Conservation (phyloP, 139 green algal genomes). For the Tetradesmus lagerheimii region DNA sequence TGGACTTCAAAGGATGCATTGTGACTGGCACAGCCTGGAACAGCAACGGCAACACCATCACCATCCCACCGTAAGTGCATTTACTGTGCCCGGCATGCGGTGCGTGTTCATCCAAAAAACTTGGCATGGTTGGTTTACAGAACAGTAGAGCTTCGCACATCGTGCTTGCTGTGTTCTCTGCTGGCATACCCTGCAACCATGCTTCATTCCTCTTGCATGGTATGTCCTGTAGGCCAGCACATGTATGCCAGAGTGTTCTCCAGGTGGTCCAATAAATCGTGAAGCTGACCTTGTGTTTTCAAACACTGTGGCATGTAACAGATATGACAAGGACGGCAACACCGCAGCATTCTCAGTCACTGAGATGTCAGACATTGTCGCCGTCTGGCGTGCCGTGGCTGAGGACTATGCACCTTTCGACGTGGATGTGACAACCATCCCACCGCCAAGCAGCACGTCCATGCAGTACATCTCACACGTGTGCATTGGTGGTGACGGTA, state of each 20-base stretch:
- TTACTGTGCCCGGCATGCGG: no score
- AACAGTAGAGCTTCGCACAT: no score
- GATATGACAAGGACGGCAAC: constrained; percentile 25
- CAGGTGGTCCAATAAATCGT: no score
- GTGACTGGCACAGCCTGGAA: constrained; percentile 9
- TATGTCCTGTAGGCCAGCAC: no score
- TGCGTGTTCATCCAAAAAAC: no score
- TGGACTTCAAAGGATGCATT: neutral
- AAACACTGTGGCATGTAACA: no score
- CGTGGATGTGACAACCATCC: constrained; percentile 37
- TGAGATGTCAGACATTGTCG: constrained; percentile 32
- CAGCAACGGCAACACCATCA: neutral
- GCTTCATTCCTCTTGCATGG: no score
- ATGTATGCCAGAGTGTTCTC: no score
- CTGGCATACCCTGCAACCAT: no score
- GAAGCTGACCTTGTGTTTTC: no score
- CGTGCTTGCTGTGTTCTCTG: no score
- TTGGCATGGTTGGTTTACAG: no score
- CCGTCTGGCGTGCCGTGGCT: constrained; percentile 25
- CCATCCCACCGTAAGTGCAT: neutral
- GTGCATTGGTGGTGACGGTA: constrained; percentile 9
- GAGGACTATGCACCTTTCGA: constrained; percentile 45
- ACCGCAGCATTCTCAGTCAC: neutral
- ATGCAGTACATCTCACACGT: neutral
- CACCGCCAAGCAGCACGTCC: neutral